Evolutionary conservation across 1,284 basidiomycete genomes (phyloP).

Genomic region (Volvariella surrecta): DNA sequence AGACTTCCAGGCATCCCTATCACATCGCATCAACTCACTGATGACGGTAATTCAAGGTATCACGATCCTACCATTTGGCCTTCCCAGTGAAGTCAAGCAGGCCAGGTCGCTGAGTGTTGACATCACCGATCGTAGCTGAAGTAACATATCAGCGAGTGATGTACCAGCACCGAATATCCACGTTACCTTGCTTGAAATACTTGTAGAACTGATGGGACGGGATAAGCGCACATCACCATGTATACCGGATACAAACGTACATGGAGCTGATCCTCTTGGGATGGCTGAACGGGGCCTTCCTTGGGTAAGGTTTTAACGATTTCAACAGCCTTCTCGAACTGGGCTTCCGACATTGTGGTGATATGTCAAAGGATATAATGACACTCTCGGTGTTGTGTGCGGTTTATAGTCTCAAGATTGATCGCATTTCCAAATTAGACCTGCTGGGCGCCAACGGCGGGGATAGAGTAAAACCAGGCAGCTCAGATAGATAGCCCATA

Average conservation of each 20-base stretch:
- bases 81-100: constrained; percentile 75
- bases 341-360: constrained; percentile 47
- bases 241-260: constrained; percentile 31
- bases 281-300: constrained; percentile 75
- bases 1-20: constrained; percentile 83
- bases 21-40: too few relatives aligned
- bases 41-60: constrained; percentile 5
- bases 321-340: constrained; percentile 75
- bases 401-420: background rate
- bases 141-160: constrained; percentile 6
- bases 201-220: constrained; percentile 70
- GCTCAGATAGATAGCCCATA: too few relatives aligned
- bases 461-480: background rate
- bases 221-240: constrained; percentile 1
- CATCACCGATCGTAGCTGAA: constrained; percentile 70
- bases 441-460: background rate
- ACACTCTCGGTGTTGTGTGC: too few relatives aligned
- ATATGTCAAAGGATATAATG: background rate
- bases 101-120: constrained; percentile 58
- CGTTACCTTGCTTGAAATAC: constrained; percentile 82
- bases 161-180: constrained; percentile 1
- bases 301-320: constrained; percentile 71
- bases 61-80: constrained; percentile 64
- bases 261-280: constrained; percentile 68
- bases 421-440: background rate